Conservation (phyloP, 768 basidiomycete genomes). For the Collybiopsis luxurians region DNA sequence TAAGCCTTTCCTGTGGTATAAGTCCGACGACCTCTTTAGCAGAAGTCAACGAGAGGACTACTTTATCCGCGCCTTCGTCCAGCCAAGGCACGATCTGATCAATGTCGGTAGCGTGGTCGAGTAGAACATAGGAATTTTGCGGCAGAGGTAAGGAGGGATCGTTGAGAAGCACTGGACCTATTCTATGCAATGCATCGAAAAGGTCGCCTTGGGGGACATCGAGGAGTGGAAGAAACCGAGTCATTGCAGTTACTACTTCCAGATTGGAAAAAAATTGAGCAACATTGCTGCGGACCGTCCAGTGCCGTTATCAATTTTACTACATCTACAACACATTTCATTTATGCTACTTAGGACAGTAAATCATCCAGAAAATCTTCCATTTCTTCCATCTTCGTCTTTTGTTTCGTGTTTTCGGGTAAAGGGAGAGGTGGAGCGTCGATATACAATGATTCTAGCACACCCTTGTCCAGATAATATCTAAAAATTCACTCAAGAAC, state of each 20-base stretch:
- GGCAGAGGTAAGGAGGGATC: constrained; percentile 28
- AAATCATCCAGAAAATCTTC: constrained; percentile 15
- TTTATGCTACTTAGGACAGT: background rate
- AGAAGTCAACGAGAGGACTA: constrained; percentile 68
- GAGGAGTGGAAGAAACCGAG: constrained; percentile 59
- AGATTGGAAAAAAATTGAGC: background rate
- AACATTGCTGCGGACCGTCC: background rate
- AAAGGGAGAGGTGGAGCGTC: constrained; percentile 21
- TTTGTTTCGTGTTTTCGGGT: background rate
- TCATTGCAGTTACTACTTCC: constrained; percentile 26
- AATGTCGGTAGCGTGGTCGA: constrained; percentile 49
- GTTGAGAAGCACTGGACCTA: constrained; percentile 73
- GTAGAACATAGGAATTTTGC: constrained; percentile 48
- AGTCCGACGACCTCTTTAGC: constrained; percentile 65
- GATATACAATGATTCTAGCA: constrained; percentile 8
- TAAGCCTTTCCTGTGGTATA: constrained; percentile 68
- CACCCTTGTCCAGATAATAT: background rate
- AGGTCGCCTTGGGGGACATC: constrained; percentile 48
- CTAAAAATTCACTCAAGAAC: background rate
- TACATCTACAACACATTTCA: background rate
- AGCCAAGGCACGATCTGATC: constrained; percentile 64
- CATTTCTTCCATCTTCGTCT: constrained; percentile 14
- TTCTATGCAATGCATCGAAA: constrained; percentile 60
- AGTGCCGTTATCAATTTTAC: background rate
- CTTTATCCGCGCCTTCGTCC: constrained; percentile 76